Percentiles rank a stretch among this genome's conserved stretches.
These are phyloP conservation scores for Phytophthora sp. DNA, from an alignment of 352 stramenopile species.

Conservation along the genomic window DNA sequence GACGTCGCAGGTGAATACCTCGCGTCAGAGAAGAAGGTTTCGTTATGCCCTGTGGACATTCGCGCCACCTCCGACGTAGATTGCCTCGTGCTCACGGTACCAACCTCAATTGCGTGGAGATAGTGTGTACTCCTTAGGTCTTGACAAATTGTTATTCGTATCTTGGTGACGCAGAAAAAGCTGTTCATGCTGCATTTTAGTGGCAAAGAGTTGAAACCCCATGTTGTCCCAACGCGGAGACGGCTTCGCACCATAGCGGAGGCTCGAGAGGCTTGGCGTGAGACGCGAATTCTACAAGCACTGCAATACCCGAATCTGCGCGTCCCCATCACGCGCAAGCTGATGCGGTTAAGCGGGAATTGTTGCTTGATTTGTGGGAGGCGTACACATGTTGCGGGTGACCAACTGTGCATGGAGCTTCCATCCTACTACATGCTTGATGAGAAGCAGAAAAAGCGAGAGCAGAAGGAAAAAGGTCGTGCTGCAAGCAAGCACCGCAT, in stretches of 20 bases:
- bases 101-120: slow-evolving; percentile 4
- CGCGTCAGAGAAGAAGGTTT: slow-evolving; percentile 71
- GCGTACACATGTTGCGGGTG: slow-evolving; percentile 70
- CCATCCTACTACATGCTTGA: slow-evolving; percentile 70
- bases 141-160: not conserved
- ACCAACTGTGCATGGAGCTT: slow-evolving; percentile 85
- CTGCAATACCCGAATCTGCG: slow-evolving; percentile 70
- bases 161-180: slow-evolving; percentile 52
- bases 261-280: slow-evolving; percentile 70
- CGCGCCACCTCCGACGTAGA: slow-evolving; percentile 72
- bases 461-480: slow-evolving; percentile 43
- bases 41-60: slow-evolving; percentile 73
- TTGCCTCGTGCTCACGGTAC: slow-evolving; percentile 78
- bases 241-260: slow-evolving; percentile 57
- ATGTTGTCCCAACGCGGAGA: slow-evolving; percentile 49
- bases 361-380: slow-evolving; percentile 77
- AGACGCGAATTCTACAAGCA: slow-evolving; percentile 77
- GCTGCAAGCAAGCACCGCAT: slow-evolving; percentile 60
- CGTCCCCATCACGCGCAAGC: slow-evolving; percentile 80
- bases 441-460: slow-evolving; percentile 61
- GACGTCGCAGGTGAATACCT: slow-evolving; percentile 85
- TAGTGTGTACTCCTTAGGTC: not conserved
- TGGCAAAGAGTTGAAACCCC: slow-evolving; percentile 69
- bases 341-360: slow-evolving; percentile 86
- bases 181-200: slow-evolving; percentile 77